Evolutionary conservation across 805 yeast species (phyloP).

Genomic region (Peterozyma toletana): DNA sequence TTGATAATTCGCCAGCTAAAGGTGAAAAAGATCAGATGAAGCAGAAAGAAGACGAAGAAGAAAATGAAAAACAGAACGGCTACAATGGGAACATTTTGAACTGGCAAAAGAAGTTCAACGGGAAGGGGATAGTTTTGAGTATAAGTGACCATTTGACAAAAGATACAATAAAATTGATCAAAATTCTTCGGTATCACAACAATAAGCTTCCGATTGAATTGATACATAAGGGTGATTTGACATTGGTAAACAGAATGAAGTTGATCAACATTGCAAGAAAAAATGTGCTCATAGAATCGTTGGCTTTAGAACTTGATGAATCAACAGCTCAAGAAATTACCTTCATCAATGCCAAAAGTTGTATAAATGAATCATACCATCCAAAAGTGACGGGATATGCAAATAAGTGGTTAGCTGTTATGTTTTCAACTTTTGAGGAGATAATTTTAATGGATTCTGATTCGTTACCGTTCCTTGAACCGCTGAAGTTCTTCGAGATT

Average conservation of each 20-base stretch:
- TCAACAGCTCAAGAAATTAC: conserved; percentile 20
- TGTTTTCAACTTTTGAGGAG: conserved; percentile 54
- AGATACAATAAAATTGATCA: conserved; percentile 39
- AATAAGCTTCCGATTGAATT: conserved; percentile 44
- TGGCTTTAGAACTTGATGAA: conserved; percentile 14
- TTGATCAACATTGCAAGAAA: conserved; percentile 29
- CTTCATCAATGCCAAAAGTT: conserved; percentile 25
- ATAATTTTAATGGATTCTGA: conserved; percentile 50
- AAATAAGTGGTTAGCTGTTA: conserved; percentile 47
- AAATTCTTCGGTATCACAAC: conserved; percentile 41
- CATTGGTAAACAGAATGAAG: conserved; percentile 23
- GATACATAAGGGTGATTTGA: conserved; percentile 34
- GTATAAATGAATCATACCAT: conserved; percentile 17
- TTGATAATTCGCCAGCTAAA: conserved; percentile 18
- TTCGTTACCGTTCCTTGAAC: conserved; percentile 31
- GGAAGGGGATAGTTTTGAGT: conserved; percentile 50
- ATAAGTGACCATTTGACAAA: conserved; percentile 37
- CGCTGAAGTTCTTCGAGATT: conserved; percentile 28
- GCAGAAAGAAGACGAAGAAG: not conserved
- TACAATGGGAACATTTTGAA: conserved; percentile 18
- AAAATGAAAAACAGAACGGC: not conserved
- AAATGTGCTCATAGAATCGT: conserved; percentile 8
- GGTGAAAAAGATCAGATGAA: conserved; percentile 15
- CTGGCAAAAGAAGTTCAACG: conserved; percentile 23
- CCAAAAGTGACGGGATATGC: conserved; percentile 21